Evolutionary conservation across 768 basidiomycete species (phyloP).

Genomic region (Filobasidium floriforme): DNA sequence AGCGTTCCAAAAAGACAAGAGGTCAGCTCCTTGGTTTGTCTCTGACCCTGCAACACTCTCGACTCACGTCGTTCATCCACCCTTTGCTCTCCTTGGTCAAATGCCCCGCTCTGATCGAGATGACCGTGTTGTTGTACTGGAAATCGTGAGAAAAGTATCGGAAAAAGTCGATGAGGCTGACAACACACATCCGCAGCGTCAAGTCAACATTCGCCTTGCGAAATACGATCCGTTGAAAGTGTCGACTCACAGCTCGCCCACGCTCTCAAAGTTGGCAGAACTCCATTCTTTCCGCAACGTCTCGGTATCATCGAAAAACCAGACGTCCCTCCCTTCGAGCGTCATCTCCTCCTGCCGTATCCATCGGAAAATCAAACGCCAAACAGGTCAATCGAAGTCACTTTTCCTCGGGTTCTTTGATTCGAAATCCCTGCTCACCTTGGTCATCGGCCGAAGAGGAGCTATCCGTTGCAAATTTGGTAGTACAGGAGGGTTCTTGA

Average conservation of each 20-base stretch:
- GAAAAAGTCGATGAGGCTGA: constrained; percentile 95
- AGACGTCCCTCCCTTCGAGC: constrained; percentile 63
- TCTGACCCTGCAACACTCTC: background rate
- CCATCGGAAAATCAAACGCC: no score
- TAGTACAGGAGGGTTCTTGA: constrained; percentile 92
- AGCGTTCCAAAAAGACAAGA: background rate
- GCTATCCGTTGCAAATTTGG: constrained; percentile 95
- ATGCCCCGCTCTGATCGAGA: constrained; percentile 79
- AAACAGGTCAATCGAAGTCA: constrained; percentile 28
- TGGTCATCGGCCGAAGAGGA: constrained; percentile 74
- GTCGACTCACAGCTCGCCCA: constrained; percentile 74
- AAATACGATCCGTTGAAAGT: no score
- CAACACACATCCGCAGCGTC: no score
- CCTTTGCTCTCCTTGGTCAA: constrained; percentile 87
- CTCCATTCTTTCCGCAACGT: constrained; percentile 84
- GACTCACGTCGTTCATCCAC: constrained; percentile 81
- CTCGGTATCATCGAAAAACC: constrained; percentile 98
- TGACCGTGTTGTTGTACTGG: constrained; percentile 79
- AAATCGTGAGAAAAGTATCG: constrained; percentile 93
- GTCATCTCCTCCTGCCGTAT: constrained; percentile 29
- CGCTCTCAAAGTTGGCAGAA: constrained; percentile 83
- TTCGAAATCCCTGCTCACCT: constrained; percentile 48
- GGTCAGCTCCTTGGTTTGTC: constrained; percentile 11
- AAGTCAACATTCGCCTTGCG: no score
- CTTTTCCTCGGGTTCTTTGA: constrained; percentile 1